These are phyloP conservation scores for Cryptococcus sp. DNA, from an alignment of 1,284 basidiomycete species.

Conservation along the genomic window DNA sequence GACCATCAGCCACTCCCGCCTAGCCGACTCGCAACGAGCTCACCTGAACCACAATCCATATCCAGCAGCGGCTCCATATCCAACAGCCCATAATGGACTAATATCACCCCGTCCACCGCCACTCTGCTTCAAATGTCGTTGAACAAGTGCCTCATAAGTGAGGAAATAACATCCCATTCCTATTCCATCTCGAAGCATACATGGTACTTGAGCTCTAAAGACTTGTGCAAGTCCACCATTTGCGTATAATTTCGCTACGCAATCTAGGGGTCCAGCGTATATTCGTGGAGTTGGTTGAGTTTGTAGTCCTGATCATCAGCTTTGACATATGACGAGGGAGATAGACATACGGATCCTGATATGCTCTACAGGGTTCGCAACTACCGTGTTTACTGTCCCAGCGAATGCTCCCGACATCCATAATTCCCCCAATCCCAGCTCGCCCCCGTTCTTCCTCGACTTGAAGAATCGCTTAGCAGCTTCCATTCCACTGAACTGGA, in stretches of 20 bases:
- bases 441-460: conserved; percentile 18
- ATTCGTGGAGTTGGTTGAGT: conserved; percentile 68
- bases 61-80: conserved; percentile 75
- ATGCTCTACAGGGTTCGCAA: conserved; percentile 94
- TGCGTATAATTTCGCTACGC: conserved; percentile 70
- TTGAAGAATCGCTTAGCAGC: conserved; percentile 78
- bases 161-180: conserved; percentile 89
- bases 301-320: conserved; percentile 62
- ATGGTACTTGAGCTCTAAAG: conserved; percentile 89
- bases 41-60: conserved; percentile 48
- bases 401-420: conserved; percentile 75
- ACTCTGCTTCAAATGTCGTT: conserved; percentile 69
- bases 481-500: conserved; percentile 93
- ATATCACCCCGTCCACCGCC: conserved; percentile 70
- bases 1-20: conserved; percentile 15
- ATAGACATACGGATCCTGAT: conserved; percentile 81
- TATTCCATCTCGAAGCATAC: conserved; percentile 76
- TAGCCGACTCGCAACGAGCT: conserved; percentile 6
- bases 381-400: conserved; percentile 84
- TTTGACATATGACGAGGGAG: not conserved
- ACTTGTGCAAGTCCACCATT: conserved; percentile 72
- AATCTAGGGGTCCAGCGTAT: conserved; percentile 81
- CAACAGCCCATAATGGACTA: conserved; percentile 66
- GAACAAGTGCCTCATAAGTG: conserved; percentile 87
- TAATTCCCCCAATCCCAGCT: conserved; percentile 53